phyloP scores from a whole-genome alignment of 2,329 filamentous ascomycete species.

The Diaporthe ampelina region DNA sequence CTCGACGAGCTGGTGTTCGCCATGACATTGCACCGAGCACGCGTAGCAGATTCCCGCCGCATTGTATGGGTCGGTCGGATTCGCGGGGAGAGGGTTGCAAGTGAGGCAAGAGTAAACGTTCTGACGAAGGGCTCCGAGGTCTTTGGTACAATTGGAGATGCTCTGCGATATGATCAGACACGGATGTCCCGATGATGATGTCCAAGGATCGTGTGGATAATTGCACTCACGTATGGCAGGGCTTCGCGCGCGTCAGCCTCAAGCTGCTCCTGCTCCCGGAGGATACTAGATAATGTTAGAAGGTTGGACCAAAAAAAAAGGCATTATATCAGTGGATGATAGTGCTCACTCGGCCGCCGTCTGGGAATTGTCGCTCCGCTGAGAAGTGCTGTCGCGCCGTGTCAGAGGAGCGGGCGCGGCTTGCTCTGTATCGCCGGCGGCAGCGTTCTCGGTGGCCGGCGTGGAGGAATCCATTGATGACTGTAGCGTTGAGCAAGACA shows the following conservation, averaged over 20 bases:
- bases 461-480: conserved; percentile 54
- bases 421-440: conserved; percentile 46
- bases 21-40: conserved; percentile 96
- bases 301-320: neutral
- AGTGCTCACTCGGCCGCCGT: conserved; percentile 76
- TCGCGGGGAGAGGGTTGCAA: conserved; percentile 84
- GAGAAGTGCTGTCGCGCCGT: conserved; percentile 72
- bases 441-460: conserved; percentile 47
- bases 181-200: neutral
- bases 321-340: too few species aligned
- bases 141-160: conserved; percentile 92
- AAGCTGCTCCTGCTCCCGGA: conserved; percentile 88
- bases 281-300: conserved; percentile 71
- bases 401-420: conserved; percentile 54
- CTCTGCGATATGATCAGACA: conserved; percentile 67
- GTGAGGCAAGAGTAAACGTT: conserved; percentile 93
- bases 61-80: conserved; percentile 72
- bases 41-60: conserved; percentile 94
- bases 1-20: conserved; percentile 94
- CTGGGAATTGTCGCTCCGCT: conserved; percentile 75
- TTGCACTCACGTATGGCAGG: conserved; percentile 82
- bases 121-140: conserved; percentile 90
- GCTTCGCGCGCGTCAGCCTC: conserved; percentile 96
- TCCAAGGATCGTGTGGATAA: neutral
- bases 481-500: neutral